phyloP scores from a whole-genome alignment of 768 basidiomycete genomes.

The Psilocybe azurescens region DNA sequence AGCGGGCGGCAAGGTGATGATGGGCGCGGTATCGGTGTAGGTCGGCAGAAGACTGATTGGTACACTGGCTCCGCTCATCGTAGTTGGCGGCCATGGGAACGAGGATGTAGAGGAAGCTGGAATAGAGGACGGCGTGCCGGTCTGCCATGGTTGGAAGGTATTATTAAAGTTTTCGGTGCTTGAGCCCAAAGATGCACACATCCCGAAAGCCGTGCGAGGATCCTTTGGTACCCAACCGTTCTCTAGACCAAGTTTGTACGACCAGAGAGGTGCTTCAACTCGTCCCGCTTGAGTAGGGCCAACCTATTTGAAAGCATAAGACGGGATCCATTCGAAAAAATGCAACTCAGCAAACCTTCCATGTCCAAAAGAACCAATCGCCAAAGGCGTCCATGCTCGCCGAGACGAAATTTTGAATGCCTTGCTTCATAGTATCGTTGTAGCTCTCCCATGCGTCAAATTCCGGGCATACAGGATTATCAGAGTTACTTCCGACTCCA shows the following conservation, averaged over 20 bases:
- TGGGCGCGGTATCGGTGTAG: constrained; percentile 65
- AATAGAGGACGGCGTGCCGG: constrained; percentile 63
- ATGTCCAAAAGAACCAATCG: constrained; percentile 55
- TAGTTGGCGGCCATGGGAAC: constrained; percentile 61
- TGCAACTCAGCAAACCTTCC: constrained; percentile 37
- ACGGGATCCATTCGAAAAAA: background rate
- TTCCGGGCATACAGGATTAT: constrained; percentile 35
- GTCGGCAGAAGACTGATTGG: constrained; percentile 51
- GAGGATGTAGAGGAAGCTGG: constrained; percentile 44
- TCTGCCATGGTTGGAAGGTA: constrained; percentile 56
- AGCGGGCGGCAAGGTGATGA: constrained; percentile 60
- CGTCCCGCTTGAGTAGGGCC: constrained; percentile 50
- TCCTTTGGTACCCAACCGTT: constrained; percentile 82
- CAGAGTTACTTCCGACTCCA: constrained; percentile 41
- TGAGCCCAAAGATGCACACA: constrained; percentile 59
- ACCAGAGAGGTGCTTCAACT: constrained; percentile 45
- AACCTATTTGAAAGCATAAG: constrained; percentile 24
- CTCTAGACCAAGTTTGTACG: constrained; percentile 53
- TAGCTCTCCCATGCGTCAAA: constrained; percentile 65
- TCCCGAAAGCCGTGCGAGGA: constrained; percentile 65
- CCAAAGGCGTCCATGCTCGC: constrained; percentile 48
- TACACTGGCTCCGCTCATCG: constrained; percentile 44
- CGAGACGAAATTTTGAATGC: constrained; percentile 59
- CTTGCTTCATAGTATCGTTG: constrained; percentile 39
- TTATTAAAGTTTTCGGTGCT: constrained; percentile 27